phyloP scores from a whole-genome alignment of 78 protist genomes.

The Bigelowiella natans region DNA sequence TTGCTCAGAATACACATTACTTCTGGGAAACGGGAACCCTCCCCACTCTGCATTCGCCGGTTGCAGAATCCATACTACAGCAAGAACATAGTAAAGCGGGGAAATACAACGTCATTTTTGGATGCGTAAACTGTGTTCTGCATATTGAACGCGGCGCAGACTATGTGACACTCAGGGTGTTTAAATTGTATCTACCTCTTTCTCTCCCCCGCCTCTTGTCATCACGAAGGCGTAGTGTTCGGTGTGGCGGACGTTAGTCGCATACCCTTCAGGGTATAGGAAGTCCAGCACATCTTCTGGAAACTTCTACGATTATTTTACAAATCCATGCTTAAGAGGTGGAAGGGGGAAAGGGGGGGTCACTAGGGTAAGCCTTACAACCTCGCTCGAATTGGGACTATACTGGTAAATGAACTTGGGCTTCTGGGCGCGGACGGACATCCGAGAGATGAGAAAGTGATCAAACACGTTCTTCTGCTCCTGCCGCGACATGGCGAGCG shows the following conservation, averaged over 20 bases:
- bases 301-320: no score
- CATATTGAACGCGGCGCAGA: no score
- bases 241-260: background rate
- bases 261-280: background rate
- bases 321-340: background rate
- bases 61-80: background rate
- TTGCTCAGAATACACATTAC: background rate
- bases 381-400: no score
- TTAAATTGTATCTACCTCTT: no score
- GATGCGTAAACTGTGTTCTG: no score
- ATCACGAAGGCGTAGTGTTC: background rate
- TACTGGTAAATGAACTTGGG: no score
- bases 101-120: no score
- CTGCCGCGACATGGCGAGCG: no score
- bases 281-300: background rate
- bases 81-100: no score
- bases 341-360: background rate
- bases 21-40: background rate
- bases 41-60: background rate
- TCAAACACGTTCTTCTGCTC: no score
- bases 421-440: background rate
- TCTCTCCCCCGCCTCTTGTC: background rate
- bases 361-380: no score
- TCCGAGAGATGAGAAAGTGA: background rate
- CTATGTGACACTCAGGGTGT: no score